Conservation (phyloP, 305 asterid species). For the Fraxinus baroniana region DNA sequence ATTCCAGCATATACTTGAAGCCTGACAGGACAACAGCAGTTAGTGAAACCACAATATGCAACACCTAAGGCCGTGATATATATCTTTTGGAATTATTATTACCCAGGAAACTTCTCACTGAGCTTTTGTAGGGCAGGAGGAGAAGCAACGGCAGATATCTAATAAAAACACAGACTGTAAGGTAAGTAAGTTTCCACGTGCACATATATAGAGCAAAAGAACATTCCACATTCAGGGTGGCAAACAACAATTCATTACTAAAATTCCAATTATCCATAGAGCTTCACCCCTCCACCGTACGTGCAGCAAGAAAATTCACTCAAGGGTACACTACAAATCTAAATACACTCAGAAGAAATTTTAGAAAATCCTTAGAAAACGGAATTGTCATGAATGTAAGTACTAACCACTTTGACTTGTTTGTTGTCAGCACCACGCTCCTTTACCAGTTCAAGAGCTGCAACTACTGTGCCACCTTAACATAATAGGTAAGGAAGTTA, state of each 20-base stretch:
- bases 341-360: neutral
- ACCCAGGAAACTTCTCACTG: conserved; percentile 92
- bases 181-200: conserved; percentile 8
- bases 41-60: neutral
- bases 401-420: conserved; percentile 85
- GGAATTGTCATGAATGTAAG: conserved; percentile 7
- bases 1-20: conserved; percentile 90
- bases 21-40: conserved; percentile 44
- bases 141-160: conserved; percentile 92
- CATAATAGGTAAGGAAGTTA: conserved; percentile 6
- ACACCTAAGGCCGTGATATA: neutral
- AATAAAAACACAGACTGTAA: conserved; percentile 19
- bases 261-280: neutral
- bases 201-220: neutral
- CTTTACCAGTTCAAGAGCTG: conserved; percentile 77
- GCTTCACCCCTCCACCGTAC: neutral
- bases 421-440: conserved; percentile 74
- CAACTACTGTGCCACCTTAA: conserved; percentile 87
- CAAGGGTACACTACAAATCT: neutral
- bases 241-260: neutral
- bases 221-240: neutral
- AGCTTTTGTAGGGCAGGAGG: conserved; percentile 95
- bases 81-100: conserved; percentile 20
- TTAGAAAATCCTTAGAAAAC: neutral
- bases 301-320: neutral